Evolutionary conservation across 2,329 filamentous ascomycete genomes (phyloP).

Genomic region (Fusarium torreyae): DNA sequence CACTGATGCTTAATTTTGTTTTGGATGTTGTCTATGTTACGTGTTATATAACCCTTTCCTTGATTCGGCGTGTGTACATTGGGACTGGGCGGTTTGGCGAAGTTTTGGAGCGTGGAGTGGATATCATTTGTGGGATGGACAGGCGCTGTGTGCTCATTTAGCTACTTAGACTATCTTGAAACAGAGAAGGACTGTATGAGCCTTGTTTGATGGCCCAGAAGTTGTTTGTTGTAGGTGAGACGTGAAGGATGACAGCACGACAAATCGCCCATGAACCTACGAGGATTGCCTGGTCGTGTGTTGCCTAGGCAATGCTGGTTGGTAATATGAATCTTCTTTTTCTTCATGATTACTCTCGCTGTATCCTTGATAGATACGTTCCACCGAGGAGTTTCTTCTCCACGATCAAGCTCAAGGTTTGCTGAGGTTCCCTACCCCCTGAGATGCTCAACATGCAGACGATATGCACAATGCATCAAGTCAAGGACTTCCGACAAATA

Average conservation of each 20-base stretch:
- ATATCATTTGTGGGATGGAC: constrained; percentile 24
- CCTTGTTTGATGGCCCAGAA: neutral
- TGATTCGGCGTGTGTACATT: constrained; percentile 31
- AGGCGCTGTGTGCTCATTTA: constrained; percentile 30
- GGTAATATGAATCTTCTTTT: too few species aligned
- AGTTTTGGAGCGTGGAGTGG: constrained; percentile 44
- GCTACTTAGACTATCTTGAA: constrained; percentile 22
- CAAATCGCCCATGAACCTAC: too few species aligned
- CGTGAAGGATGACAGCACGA: too few species aligned
- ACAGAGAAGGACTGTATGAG: constrained; percentile 3
- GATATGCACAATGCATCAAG: neutral
- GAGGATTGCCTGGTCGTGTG: too few species aligned
- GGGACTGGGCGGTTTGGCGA: constrained; percentile 36
- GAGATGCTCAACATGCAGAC: neutral
- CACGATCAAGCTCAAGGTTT: neutral
- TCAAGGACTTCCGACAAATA: neutral
- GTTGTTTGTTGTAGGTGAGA: too few species aligned
- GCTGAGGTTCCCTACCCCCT: neutral
- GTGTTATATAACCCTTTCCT: constrained; percentile 36
- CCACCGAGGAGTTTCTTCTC: neutral
- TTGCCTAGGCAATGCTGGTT: too few species aligned
- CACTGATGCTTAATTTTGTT: constrained; percentile 29
- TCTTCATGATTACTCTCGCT: too few species aligned
- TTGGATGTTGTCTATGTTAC: neutral
- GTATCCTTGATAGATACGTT: too few species aligned